Conservation (phyloP, 805 yeast genomes). For the Saturnispora besseyi region DNA sequence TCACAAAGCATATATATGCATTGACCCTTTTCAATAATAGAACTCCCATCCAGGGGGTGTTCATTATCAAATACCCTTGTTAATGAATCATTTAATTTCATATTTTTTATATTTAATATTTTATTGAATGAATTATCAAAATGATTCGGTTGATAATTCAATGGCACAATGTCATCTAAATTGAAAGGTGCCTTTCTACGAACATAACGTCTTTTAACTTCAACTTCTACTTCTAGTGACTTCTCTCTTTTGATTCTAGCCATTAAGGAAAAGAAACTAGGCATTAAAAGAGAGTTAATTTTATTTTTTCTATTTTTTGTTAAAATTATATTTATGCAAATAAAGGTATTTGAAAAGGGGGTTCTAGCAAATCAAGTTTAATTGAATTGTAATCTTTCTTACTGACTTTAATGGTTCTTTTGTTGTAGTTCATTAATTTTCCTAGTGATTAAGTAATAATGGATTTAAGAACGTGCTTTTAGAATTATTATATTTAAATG, state of each 20-base stretch:
- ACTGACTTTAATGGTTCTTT: too few relatives aligned
- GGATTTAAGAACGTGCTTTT: too few relatives aligned
- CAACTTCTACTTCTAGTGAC: not conserved
- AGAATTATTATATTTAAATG: too few relatives aligned
- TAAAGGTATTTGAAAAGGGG: not conserved
- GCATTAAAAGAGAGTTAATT: not conserved
- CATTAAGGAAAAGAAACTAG: not conserved
- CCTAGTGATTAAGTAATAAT: too few relatives aligned
- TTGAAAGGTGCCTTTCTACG: constrained; percentile 1
- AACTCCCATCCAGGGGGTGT: constrained; percentile 21
- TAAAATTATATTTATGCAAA: not conserved
- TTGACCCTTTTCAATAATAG: constrained; percentile 43
- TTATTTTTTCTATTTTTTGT: not conserved
- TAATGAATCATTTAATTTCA: constrained; percentile 20
- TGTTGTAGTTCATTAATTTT: too few relatives aligned
- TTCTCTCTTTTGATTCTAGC: constrained; percentile 5
- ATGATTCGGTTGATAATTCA: constrained; percentile 44
- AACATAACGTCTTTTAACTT: constrained; percentile 2
- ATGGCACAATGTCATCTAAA: constrained; percentile 29
- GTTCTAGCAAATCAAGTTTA: too few relatives aligned
- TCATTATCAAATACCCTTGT: constrained; percentile 30
- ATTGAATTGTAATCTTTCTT: too few relatives aligned
- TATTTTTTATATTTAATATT: constrained; percentile 33
- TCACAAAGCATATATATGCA: constrained; percentile 78
- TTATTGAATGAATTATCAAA: constrained; percentile 34